Conservation (phyloP, 78 protist genomes). For the Tieghemostelium lacteum region DNA sequence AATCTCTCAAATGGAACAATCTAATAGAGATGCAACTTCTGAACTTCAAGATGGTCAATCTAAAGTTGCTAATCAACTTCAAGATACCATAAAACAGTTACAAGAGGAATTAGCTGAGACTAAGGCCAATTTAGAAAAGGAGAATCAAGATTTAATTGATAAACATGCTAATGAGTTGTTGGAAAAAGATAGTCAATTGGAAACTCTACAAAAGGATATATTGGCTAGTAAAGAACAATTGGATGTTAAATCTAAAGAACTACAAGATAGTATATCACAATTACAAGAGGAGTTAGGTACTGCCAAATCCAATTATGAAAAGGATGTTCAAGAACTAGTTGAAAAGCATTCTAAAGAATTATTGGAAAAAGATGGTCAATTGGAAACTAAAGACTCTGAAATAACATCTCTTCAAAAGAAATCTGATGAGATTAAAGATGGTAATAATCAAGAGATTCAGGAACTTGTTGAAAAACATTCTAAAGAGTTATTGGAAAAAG, state of each 20-base stretch:
- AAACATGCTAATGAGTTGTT: neutral
- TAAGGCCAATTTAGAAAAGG: neutral
- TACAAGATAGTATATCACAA: no score
- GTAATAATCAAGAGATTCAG: neutral
- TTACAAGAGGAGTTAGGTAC: neutral
- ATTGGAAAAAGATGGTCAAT: neutral
- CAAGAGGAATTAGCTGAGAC: neutral
- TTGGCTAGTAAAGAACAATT: no score
- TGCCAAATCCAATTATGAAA: neutral
- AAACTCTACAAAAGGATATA: neutral
- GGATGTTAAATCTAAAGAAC: no score
- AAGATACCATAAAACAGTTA: neutral
- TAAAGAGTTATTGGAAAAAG: neutral
- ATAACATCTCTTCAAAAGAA: neutral
- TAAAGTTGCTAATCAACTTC: neutral
- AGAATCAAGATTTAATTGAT: neutral
- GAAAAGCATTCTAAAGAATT: neutral
- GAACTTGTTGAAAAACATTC: neutral
- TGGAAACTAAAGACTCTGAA: neutral
- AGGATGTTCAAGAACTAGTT: neutral
- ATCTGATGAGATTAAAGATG: neutral
- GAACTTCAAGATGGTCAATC: neutral
- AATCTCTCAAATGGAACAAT: neutral
- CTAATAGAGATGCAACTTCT: no score
- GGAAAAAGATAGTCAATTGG: neutral